Conservation (phyloP, 2,329 filamentous ascomycete genomes). For the Cladosporium sp. region DNA sequence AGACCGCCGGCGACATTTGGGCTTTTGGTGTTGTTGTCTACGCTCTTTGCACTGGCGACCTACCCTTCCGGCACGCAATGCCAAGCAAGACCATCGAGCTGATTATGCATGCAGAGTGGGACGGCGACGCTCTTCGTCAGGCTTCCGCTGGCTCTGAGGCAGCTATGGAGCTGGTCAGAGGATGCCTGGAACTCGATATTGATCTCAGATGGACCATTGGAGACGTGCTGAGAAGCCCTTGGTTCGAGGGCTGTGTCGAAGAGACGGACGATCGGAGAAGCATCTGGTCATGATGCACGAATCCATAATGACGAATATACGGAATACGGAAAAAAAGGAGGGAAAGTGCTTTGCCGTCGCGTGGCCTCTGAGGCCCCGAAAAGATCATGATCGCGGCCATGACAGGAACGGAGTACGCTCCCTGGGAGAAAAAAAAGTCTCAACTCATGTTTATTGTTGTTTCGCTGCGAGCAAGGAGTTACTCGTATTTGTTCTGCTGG, state of each 20-base stretch:
- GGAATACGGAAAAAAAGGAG: background rate
- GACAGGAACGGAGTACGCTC: background rate
- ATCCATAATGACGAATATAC: background rate
- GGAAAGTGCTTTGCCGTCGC: background rate
- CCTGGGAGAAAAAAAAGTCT: constrained; percentile 15
- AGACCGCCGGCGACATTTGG: constrained; percentile 66
- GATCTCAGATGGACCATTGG: constrained; percentile 59
- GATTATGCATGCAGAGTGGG: constrained; percentile 63
- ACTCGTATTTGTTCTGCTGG: background rate
- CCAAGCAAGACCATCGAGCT: constrained; percentile 60
- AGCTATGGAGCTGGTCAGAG: constrained; percentile 59
- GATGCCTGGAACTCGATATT: constrained; percentile 61
- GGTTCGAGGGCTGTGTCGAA: constrained; percentile 49
- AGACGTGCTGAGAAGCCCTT: constrained; percentile 57
- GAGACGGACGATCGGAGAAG: constrained; percentile 25
- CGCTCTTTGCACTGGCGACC: constrained; percentile 60
- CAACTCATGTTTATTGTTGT: constrained; percentile 13
- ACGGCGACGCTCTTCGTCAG: constrained; percentile 52
- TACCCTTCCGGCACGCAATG: constrained; percentile 65
- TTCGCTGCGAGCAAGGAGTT: background rate
- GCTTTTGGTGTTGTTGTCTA: constrained; percentile 67
- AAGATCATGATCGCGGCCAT: background rate
- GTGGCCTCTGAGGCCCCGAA: background rate
- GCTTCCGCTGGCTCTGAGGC: constrained; percentile 46
- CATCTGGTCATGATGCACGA: constrained; percentile 11